These are phyloP conservation scores for Passiflora organensis DNA, from an alignment of 345 rosid genomes.

Conservation along the genomic window DNA sequence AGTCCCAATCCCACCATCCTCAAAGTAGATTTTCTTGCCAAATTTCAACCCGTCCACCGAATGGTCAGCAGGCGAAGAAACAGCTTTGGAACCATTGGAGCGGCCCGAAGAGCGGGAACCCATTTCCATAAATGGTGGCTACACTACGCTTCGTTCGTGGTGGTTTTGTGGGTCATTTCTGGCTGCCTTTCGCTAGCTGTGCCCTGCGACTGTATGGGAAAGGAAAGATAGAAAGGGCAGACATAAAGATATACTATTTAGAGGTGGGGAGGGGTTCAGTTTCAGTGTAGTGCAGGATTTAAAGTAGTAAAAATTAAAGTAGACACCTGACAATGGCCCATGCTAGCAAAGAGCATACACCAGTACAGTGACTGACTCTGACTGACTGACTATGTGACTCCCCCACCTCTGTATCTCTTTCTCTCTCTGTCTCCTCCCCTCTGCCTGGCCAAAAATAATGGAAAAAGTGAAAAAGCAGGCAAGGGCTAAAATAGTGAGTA, in stretches of 20 bases:
- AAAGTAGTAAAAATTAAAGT: slow-evolving; percentile 11
- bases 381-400: background rate
- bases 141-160: slow-evolving; percentile 9
- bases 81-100: slow-evolving; percentile 28
- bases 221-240: background rate
- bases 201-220: background rate
- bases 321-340: slow-evolving; percentile 19
- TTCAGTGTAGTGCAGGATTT: background rate
- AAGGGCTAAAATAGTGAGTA: background rate
- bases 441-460: background rate
- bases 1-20: slow-evolving; percentile 38
- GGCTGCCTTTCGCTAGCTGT: background rate
- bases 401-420: background rate
- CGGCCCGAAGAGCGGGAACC: no score
- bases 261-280: background rate
- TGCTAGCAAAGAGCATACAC: slow-evolving; percentile 5
- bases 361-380: background rate
- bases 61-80: slow-evolving; percentile 29
- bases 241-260: background rate
- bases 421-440: background rate
- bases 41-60: slow-evolving; percentile 67
- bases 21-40: slow-evolving; percentile 74
- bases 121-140: slow-evolving; percentile 42
- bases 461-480: background rate
- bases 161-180: background rate